phyloP scores from a whole-genome alignment of 257 asterid species.

The Solanum tarijense region DNA sequence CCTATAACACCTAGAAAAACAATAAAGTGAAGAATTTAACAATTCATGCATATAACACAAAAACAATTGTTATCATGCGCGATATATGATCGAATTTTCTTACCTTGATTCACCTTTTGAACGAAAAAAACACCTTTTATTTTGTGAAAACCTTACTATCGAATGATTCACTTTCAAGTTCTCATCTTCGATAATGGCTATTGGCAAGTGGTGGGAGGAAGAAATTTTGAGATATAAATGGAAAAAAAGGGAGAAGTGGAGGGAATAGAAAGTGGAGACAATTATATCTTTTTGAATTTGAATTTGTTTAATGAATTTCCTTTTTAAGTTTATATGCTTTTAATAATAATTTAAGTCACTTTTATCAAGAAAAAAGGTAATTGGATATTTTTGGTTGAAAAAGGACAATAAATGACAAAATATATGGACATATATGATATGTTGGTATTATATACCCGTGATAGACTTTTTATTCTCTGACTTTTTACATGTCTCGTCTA shows the following conservation, averaged over 20 bases:
- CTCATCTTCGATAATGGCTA: background rate
- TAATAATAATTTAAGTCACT: background rate
- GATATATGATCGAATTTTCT: background rate
- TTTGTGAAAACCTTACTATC: fast-evolving
- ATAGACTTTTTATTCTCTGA: background rate
- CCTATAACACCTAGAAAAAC: no score
- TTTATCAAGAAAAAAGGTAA: background rate
- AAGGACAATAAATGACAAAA: background rate
- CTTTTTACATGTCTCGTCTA: background rate
- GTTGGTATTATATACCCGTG: background rate
- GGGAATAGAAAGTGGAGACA: background rate
- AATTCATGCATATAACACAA: background rate
- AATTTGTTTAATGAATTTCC: background rate
- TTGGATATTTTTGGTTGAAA: background rate
- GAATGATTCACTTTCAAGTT: background rate
- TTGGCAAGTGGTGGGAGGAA: background rate
- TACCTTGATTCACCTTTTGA: background rate
- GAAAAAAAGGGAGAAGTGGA: background rate
- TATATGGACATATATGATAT: background rate
- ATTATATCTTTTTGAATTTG: background rate
- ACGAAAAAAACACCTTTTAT: background rate
- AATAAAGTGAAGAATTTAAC: background rate
- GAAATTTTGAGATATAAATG: background rate
- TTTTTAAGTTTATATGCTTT: background rate
- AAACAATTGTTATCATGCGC: background rate